Conservation (phyloP, 371 early-diverging fungal species). For the Mortierella sp. region DNA sequence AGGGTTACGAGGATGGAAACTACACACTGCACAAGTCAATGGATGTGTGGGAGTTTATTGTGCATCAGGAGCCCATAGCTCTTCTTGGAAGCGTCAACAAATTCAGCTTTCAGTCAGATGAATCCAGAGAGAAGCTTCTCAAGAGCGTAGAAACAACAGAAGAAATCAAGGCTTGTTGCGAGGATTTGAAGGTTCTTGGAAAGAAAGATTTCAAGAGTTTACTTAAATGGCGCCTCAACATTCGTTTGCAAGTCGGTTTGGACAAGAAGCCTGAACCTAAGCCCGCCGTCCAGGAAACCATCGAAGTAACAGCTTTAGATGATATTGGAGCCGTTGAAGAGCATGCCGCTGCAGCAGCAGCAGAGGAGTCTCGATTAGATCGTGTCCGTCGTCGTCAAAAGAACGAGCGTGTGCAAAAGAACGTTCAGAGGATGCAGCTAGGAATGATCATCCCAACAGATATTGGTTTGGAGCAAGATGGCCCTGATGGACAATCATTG, state of each 20-base stretch:
- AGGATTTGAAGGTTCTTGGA: constrained; percentile 94
- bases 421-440: constrained; percentile 87
- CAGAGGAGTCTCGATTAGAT: constrained; percentile 63
- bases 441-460: constrained; percentile 95
- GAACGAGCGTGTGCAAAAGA: constrained; percentile 85
- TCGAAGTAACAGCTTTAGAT: constrained; percentile 41
- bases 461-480: constrained; percentile 84
- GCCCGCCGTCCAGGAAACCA: constrained; percentile 40
- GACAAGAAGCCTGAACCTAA: constrained; percentile 55
- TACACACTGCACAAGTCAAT: constrained; percentile 83
- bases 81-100: constrained; percentile 82
- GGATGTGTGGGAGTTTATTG: constrained; percentile 85
- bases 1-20: constrained; percentile 97
- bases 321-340: constrained; percentile 62
- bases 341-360: constrained; percentile 60
- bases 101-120: constrained; percentile 79
- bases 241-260: constrained; percentile 74
- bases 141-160: constrained; percentile 81
- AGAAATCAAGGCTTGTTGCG: constrained; percentile 82
- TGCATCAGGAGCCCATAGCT: constrained; percentile 79
- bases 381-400: constrained; percentile 58
- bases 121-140: constrained; percentile 63
- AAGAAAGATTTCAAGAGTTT: constrained; percentile 92
- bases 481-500: constrained; percentile 68
- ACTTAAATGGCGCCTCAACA: constrained; percentile 87